Percentiles rank a stretch among this genome's conserved stretches.
These are phyloP conservation scores for Gossypium mustelinum DNA, from an alignment of 345 rosid species.

Conservation along the genomic window DNA sequence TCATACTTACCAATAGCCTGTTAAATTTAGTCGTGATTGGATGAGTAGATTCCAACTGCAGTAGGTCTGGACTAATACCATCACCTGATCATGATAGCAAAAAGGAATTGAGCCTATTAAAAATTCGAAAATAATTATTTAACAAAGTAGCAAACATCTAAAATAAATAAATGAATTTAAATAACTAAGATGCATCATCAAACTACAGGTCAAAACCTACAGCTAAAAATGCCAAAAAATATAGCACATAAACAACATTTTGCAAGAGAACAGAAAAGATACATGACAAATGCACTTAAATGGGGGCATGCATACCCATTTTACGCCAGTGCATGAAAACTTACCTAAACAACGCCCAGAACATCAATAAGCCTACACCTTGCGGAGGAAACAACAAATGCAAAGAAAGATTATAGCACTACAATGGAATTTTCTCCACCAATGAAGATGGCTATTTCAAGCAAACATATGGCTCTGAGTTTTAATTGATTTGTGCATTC, in stretches of 20 bases:
- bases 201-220: not conserved
- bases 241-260: not conserved
- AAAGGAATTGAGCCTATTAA: constrained; percentile 18
- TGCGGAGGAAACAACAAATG: not conserved
- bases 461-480: not conserved
- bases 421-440: not conserved
- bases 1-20: constrained; percentile 69
- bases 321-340: not conserved
- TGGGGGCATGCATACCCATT: not conserved
- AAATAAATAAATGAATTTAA: not conserved
- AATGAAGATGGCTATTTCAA: not conserved
- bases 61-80: constrained; percentile 29
- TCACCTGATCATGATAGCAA: constrained; percentile 31
- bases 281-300: not conserved
- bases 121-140: constrained; percentile 5
- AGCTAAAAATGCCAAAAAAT: not conserved
- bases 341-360: constrained; percentile 6
- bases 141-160: not conserved
- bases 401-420: not conserved
- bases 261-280: constrained; percentile 3
- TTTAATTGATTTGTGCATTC: not conserved
- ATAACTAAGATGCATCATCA: not conserved
- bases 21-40: constrained; percentile 51
- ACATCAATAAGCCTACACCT: constrained; percentile 8
- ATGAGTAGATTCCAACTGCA: constrained; percentile 44